Percentiles rank a stretch among this genome's conserved stretches.
Evolutionary conservation across 31 red algal species (phyloP).

Genomic region (Endocladia muricata): DNA sequence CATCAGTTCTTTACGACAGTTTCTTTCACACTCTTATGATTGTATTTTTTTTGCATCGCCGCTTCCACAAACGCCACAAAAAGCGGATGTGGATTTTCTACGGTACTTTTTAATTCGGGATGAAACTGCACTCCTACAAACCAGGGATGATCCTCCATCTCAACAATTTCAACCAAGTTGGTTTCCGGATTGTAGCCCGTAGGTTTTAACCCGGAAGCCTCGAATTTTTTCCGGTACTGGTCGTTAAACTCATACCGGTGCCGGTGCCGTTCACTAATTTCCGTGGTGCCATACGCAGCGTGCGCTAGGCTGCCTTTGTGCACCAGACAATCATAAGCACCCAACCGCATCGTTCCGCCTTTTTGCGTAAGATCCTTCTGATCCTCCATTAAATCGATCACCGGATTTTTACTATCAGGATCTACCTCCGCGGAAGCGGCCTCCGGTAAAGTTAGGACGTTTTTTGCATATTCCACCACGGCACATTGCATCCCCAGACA

Average conservation of each 20-base stretch:
- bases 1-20: too few species aligned
- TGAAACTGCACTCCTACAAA: constrained; percentile 81
- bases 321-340: constrained; percentile 37
- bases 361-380: constrained; percentile 34
- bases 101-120: constrained; percentile 64
- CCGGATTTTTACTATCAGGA: constrained; percentile 7
- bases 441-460: not conserved
- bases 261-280: constrained; percentile 64
- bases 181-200: constrained; percentile 58
- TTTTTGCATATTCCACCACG: constrained; percentile 57
- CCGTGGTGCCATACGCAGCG: constrained; percentile 28
- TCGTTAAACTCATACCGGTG: constrained; percentile 83
- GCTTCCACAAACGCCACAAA: constrained; percentile 73
- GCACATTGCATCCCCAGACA: constrained; percentile 83
- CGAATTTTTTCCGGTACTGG: constrained; percentile 30
- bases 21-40: too few species aligned
- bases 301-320: constrained; percentile 14
- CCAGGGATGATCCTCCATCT: constrained; percentile 61
- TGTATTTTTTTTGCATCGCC: too few species aligned
- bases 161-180: constrained; percentile 73
- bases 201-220: constrained; percentile 52
- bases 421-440: constrained; percentile 56
- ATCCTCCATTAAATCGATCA: constrained; percentile 55
- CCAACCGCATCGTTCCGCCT: constrained; percentile 83
- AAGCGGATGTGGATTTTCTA: constrained; percentile 63